These are phyloP conservation scores for Helicocarpus griseus DNA, from an alignment of 2,329 filamentous ascomycete species.

Conservation along the genomic window DNA sequence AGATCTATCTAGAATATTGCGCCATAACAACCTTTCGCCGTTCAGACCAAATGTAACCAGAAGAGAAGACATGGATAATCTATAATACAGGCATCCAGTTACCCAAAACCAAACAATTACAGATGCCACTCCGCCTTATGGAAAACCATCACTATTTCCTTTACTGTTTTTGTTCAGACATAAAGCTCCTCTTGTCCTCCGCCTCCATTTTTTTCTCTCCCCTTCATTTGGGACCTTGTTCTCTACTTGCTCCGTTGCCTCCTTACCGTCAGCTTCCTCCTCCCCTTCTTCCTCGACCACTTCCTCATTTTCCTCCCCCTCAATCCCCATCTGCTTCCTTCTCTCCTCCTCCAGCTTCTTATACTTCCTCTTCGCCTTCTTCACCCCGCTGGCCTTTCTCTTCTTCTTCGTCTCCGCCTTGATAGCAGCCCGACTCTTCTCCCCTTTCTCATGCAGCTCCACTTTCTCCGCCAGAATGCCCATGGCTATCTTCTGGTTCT, in stretches of 20 bases:
- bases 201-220: neutral
- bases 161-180: too few species aligned
- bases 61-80: too few species aligned
- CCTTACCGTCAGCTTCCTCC: neutral
- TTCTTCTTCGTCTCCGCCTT: slow-evolving; percentile 74
- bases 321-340: slow-evolving; percentile 8
- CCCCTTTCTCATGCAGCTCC: slow-evolving; percentile 66
- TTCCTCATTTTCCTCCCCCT: slow-evolving; percentile 11
- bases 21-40: too few species aligned
- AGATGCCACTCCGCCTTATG: too few species aligned
- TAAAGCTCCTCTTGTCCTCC: neutral
- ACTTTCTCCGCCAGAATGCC: slow-evolving; percentile 64
- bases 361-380: slow-evolving; percentile 38
- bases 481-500: slow-evolving; percentile 81
- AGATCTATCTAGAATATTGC: too few species aligned
- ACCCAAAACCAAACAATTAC: neutral
- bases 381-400: slow-evolving; percentile 35
- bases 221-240: neutral
- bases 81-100: too few species aligned
- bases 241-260: neutral
- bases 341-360: slow-evolving; percentile 24
- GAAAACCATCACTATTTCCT: too few species aligned
- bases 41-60: too few species aligned
- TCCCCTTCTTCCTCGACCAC: neutral
- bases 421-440: slow-evolving; percentile 66